A percentile compares a stretch with the other conserved stretches of the same genome.
Evolutionary conservation across 2,329 filamentous ascomycete species (phyloP).

Genomic region (Phaeosphaeriaceae sp.): DNA sequence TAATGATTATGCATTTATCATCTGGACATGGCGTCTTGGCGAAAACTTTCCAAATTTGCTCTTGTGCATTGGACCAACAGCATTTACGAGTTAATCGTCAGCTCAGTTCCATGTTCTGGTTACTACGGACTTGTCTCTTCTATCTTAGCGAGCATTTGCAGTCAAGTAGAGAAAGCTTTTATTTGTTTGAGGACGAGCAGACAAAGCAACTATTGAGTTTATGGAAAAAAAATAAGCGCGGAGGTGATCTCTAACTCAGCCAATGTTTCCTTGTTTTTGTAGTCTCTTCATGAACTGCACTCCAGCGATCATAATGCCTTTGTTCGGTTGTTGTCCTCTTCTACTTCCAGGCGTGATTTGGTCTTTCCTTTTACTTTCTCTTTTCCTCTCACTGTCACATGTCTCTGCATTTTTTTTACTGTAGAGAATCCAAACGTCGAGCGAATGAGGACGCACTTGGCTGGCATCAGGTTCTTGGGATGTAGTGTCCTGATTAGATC

Average conservation of each 20-base stretch:
- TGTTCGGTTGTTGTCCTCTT: conserved; percentile 24
- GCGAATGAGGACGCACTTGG: conserved; percentile 31
- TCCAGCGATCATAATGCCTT: conserved; percentile 4
- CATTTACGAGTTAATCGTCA: conserved; percentile 50
- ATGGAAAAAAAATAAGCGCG: conserved; percentile 28
- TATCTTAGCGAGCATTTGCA: conserved; percentile 51
- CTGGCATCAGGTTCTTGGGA: conserved; percentile 37
- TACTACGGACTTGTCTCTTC: conserved; percentile 49
- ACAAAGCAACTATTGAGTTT: conserved; percentile 25
- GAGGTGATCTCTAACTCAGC: conserved; percentile 28
- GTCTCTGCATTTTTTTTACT: conserved; percentile 21
- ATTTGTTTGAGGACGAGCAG: conserved; percentile 24
- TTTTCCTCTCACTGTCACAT: conserved; percentile 19
- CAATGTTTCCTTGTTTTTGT: conserved; percentile 34
- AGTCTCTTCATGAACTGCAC: conserved; percentile 25
- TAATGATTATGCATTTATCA: conserved; percentile 63
- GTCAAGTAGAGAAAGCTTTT: conserved; percentile 41
- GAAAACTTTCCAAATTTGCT: conserved; percentile 44
- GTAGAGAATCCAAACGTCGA: conserved; percentile 24
- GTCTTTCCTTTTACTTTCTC: conserved; percentile 30
- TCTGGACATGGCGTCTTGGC: conserved; percentile 52
- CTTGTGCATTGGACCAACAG: conserved; percentile 46
- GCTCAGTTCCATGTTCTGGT: conserved; percentile 50
- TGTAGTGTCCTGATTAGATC: conserved; percentile 29
- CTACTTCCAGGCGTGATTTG: conserved; percentile 28